Evolutionary conservation across 23 red algal species (phyloP).

Genomic region (Agarophyton chilense): DNA sequence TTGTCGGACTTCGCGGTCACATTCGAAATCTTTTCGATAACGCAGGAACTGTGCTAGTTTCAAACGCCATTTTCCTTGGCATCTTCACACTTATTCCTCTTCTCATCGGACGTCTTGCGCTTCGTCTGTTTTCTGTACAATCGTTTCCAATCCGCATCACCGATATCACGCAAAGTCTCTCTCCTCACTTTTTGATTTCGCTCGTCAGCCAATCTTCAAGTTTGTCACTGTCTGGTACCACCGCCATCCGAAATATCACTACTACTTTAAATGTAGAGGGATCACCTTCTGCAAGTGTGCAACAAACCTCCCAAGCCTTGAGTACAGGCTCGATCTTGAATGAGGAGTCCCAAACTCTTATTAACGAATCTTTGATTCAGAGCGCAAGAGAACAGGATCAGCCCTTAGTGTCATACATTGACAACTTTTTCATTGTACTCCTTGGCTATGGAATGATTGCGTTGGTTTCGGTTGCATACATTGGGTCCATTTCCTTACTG

Average conservation of each 20-base stretch:
- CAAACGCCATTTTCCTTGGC: slow-evolving; percentile 83
- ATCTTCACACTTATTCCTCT: slow-evolving; percentile 83
- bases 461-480: slow-evolving; percentile 57
- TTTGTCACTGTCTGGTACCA: not conserved
- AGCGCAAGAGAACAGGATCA: slow-evolving; percentile 9
- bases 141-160: slow-evolving; percentile 6
- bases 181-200: not conserved
- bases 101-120: slow-evolving; percentile 63
- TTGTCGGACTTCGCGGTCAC: slow-evolving; percentile 80
- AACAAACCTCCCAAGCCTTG: not conserved
- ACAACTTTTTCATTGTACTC: slow-evolving; percentile 75
- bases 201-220: not conserved
- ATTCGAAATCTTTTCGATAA: slow-evolving; percentile 90
- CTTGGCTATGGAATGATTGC: slow-evolving; percentile 83
- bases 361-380: not conserved
- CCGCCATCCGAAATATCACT: not conserved
- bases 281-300: not conserved
- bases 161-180: not conserved
- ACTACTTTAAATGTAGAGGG: not conserved
- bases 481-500: slow-evolving; percentile 54
- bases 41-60: slow-evolving; percentile 83
- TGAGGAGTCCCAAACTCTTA: not conserved
- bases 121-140: slow-evolving; percentile 58
- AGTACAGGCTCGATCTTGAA: not conserved
- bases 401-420: slow-evolving; percentile 35